Conservation (phyloP, 2,329 filamentous ascomycete species). For the Fusarium bulbicola region DNA sequence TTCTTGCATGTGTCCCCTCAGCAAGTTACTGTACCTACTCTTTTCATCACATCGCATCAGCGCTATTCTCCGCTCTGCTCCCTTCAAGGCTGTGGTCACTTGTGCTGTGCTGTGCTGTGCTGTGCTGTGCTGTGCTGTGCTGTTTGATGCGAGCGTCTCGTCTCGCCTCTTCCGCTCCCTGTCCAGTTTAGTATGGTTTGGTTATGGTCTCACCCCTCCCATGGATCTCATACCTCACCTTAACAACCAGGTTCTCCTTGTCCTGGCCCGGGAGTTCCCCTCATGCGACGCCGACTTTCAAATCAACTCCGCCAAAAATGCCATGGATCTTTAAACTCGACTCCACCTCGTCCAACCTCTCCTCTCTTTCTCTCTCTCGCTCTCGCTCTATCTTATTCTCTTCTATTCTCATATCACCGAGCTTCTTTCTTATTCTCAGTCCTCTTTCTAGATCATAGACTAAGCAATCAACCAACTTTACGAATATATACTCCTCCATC, state of each 20-base stretch:
- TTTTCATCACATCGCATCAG: slow-evolving; percentile 6
- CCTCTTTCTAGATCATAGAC: background rate
- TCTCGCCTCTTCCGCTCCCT: slow-evolving; percentile 25
- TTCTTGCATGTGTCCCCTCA: background rate
- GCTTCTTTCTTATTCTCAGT: slow-evolving; percentile 6
- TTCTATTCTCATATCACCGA: slow-evolving; percentile 25
- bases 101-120: background rate
- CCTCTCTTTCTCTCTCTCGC: background rate
- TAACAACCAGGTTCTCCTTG: slow-evolving; percentile 35
- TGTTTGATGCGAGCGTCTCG: slow-evolving; percentile 28
- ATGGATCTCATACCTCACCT: slow-evolving; percentile 33
- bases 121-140: background rate
- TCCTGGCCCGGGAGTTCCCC: slow-evolving; percentile 32
- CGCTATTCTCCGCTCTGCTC: slow-evolving; percentile 11
- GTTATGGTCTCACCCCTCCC: slow-evolving; percentile 36
- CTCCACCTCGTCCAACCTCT: slow-evolving; percentile 42
- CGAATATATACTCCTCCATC: background rate
- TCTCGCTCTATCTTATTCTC: slow-evolving; percentile 18
- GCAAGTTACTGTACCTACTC: background rate
- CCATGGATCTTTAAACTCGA: slow-evolving; percentile 42
- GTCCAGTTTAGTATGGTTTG: slow-evolving; percentile 10
- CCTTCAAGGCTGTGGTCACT: slow-evolving; percentile 29
- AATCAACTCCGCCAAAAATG: slow-evolving; percentile 33
- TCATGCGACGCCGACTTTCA: slow-evolving; percentile 26
- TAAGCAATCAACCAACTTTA: background rate